These are phyloP conservation scores for Gossypium laxum DNA, from an alignment of 441 rosid species.

Conservation along the genomic window DNA sequence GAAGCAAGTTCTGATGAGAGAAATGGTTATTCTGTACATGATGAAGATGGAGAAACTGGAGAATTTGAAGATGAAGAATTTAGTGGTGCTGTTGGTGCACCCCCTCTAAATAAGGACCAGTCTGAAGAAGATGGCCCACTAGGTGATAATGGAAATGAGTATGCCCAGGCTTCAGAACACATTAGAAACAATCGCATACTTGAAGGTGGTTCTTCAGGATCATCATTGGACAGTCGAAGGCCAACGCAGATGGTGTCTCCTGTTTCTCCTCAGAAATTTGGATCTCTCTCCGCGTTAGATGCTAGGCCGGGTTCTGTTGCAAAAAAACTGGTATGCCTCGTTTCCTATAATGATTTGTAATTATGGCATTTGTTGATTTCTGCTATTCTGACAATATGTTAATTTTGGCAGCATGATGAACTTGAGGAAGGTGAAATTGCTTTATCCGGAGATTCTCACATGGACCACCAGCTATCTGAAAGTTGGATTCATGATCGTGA, in stretches of 20 bases:
- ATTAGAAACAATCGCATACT: slow-evolving; percentile 37
- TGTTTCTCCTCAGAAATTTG: slow-evolving; percentile 82
- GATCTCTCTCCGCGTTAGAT: slow-evolving; percentile 91
- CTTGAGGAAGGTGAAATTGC: slow-evolving; percentile 98
- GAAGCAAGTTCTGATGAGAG: slow-evolving; percentile 92
- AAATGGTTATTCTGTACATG: slow-evolving; percentile 61
- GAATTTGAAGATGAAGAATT: slow-evolving; percentile 82
- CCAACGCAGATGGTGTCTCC: slow-evolving; percentile 63
- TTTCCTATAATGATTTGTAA: slow-evolving; percentile 16
- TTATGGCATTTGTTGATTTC: slow-evolving; percentile 5
- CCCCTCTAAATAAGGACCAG: slow-evolving; percentile 49
- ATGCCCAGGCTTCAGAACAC: slow-evolving; percentile 45
- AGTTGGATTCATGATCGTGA: slow-evolving; percentile 93
- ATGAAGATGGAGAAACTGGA: slow-evolving; percentile 81
- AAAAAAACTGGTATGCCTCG: slow-evolving; percentile 60
- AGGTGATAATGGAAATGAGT: slow-evolving; percentile 43
- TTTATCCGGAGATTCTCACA: slow-evolving; percentile 80
- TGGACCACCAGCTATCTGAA: slow-evolving; percentile 84
- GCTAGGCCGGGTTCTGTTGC: slow-evolving; percentile 77
- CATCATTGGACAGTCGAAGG: slow-evolving; percentile 73
- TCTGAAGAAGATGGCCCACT: slow-evolving; percentile 69
- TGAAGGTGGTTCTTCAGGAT: slow-evolving; percentile 80
- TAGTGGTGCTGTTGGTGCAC: slow-evolving; percentile 54
- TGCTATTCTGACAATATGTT: slow-evolving; percentile 17
- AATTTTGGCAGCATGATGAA: slow-evolving; percentile 62